Evolutionary conservation across 768 basidiomycete species (phyloP), one percentile per base, ranked within the genome.

Genomic region (Amylocystis lapponica): DNA sequence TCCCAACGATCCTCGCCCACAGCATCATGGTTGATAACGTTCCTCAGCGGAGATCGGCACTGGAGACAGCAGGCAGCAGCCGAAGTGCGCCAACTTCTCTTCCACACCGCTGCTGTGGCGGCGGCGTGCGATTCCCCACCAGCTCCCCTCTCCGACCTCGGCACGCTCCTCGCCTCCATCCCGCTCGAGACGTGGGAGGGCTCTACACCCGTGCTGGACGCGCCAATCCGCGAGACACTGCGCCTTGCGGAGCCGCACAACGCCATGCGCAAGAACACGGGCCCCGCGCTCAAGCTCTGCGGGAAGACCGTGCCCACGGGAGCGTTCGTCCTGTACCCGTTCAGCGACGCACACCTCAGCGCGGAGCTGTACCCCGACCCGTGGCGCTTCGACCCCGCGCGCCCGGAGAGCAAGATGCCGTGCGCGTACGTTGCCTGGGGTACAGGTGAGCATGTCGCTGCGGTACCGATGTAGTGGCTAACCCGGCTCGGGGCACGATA

Each of bases 181-280:
- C 80, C 86, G 1, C 68, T 88, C 16, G 70, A 78, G 51, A 72
- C 72, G 10, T 88, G 85, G 85, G 86, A 88, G 60, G 57, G 66
- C 2, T 68, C 78, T 47, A 84, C 78, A 22, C 85, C 86, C 14
- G 68, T 83, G 43, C 70, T 87, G 26, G 86, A 88, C 58, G 71
- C 78, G 36, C 68, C 87, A 54, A 80, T 88, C 55, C 75, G 76
- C 51, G 86, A 89, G 64, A 86, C 86, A 27, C 76, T 85, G 19
- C 81, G 86, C 29, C 66, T 88, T 36, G 84, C 85, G 9, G 83
- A 87, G 67, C 83, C 86, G 32, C 84, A 87, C 62, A 76, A 77
- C 1, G 86, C 86, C 45, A 86, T 87, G 83, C 76, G 86, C 58
- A 76, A 81, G 47, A 87, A 88, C 59, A 64, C 86, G 45, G 86